Conservation (phyloP, 2,329 filamentous ascomycete genomes). For the Alternaria conjuncta region DNA sequence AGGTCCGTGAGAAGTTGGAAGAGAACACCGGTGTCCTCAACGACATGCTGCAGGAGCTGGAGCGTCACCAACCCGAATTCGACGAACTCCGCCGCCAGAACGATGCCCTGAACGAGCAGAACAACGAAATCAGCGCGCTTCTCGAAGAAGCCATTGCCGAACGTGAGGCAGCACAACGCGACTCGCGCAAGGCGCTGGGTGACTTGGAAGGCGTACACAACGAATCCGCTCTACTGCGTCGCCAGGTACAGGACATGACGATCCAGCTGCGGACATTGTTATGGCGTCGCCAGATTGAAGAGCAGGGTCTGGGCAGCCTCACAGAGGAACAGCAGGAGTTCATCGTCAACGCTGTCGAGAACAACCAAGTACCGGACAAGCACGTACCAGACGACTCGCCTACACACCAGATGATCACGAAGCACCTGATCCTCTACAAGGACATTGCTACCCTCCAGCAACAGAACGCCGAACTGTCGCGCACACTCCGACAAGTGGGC, state of each 20-base stretch:
- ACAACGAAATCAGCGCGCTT: constrained; percentile 77
- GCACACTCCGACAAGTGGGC: constrained; percentile 82
- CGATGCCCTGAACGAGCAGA: constrained; percentile 78
- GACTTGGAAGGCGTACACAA: constrained; percentile 66
- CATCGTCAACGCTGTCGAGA: constrained; percentile 74
- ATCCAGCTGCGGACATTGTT: constrained; percentile 89
- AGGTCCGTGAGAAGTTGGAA: constrained; percentile 75
- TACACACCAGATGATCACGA: constrained; percentile 86
- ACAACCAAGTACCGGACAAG: constrained; percentile 75
- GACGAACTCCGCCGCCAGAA: constrained; percentile 84
- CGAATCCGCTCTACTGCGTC: constrained; percentile 80
- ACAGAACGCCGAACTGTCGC: constrained; percentile 84
- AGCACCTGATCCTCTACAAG: constrained; percentile 88
- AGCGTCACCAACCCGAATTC: constrained; percentile 85
- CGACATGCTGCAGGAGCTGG: constrained; percentile 82
- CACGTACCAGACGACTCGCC: constrained; percentile 72
- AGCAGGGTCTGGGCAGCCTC: constrained; percentile 77
- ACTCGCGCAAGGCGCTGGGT: constrained; percentile 78
- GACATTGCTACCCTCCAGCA: constrained; percentile 83
- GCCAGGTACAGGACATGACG: constrained; percentile 87
- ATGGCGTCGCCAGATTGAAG: constrained; percentile 81
- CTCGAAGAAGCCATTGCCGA: constrained; percentile 83
- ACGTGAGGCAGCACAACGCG: constrained; percentile 78
- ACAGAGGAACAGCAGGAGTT: constrained; percentile 74
- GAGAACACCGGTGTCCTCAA: constrained; percentile 80